phyloP scores from a whole-genome alignment of 75 land plant species.

The Sequoia sempervirens region DNA sequence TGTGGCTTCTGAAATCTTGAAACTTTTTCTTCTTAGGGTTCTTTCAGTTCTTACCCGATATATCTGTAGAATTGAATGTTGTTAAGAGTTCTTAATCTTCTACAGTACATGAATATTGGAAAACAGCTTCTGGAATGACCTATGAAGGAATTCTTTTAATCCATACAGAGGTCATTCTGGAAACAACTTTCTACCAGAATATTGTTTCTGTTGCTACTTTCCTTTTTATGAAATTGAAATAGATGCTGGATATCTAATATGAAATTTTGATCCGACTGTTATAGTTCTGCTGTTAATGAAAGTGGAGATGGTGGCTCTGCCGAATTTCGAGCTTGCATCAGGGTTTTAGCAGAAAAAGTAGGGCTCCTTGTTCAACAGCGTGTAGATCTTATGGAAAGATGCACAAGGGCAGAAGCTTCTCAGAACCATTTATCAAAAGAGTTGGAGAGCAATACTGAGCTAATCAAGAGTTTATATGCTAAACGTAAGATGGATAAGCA shows the following conservation, averaged over 20 bases:
- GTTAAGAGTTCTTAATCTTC: neutral
- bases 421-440: conserved; percentile 59
- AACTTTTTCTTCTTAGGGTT: neutral
- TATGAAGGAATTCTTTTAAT: neutral
- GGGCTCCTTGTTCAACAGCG: conserved; percentile 55
- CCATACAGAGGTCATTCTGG: neutral
- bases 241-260: conserved; percentile 2
- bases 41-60: neutral
- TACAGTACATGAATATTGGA: neutral
- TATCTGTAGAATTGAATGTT: neutral
- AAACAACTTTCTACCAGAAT: neutral
- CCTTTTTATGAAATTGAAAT: neutral
- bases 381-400: conserved; percentile 66
- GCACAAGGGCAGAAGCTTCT: conserved; percentile 53
- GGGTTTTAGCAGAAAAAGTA: conserved; percentile 78
- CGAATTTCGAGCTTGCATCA: conserved; percentile 70
- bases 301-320: conserved; percentile 62
- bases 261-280: conserved; percentile 6
- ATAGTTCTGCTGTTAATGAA: conserved; percentile 29
- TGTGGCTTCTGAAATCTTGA: neutral
- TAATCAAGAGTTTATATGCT: conserved; percentile 66
- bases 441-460: conserved; percentile 71
- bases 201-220: neutral
- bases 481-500: conserved; percentile 91
- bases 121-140: neutral